Evolutionary conservation across 2,329 filamentous ascomycete genomes (phyloP), one percentile per base, ranked within the genome.

Genomic region (Fusarium robinianum): DNA sequence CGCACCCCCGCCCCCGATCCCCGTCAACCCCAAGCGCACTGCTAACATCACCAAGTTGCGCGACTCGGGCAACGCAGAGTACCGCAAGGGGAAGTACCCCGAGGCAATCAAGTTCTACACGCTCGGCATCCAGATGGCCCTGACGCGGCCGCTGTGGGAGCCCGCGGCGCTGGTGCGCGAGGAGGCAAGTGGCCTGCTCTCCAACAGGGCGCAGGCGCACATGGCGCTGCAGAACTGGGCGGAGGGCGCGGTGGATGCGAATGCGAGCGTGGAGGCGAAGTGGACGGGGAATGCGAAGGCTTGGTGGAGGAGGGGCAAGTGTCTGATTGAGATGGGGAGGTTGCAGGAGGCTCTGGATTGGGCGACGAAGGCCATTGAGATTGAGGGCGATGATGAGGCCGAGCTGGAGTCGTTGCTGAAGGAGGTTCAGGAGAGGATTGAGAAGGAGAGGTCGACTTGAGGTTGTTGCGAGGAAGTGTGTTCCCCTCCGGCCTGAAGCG

Each of bases 11-110:
- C 87, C 92, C 0, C 94, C 94, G 0, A 79, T 95, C 27, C 91
- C 91, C 47, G 85, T 96, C 51, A 95, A 96, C 76, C 91, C 90
- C 37, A 96, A 96, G 74, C 89, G 92, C 63, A 85, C 81, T 55
- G 90, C 88, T 23, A 84, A 91, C 65, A 87, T 99, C 70, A 82
- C 78, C 71, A 97, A 97, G 73, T 84, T 97, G 56, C 88, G 90
- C 66, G 94, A 97, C 67, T 80, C 80, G 44, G 92, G 90, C 62
- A 96, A 96, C 75, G 74, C 74, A 46, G 83, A 88, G 58, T 92
- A 88, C 76, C 87, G 89, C 69, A 91, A 92, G 70, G 79, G 79
- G 60, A 79, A 83, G 57, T 83, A 87, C 72, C 71, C 70, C 42
- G 89, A 95, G 41, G 92, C 92, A 4, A 77, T 90, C 57, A 84